These are phyloP conservation scores for Solanum medicagineum DNA, from an alignment of 257 asterid genomes.

Conservation along the genomic window DNA sequence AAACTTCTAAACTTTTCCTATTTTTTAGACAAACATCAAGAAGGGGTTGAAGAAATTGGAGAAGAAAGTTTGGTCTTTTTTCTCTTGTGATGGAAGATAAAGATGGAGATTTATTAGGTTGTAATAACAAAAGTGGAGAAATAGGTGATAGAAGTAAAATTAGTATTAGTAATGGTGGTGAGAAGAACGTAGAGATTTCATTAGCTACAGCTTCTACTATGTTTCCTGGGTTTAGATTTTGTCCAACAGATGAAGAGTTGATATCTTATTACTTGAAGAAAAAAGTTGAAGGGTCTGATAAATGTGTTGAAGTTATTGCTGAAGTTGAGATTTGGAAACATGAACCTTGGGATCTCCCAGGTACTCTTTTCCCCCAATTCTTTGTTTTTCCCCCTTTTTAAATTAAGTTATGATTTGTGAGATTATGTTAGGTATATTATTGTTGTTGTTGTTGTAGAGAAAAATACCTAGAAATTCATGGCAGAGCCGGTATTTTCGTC, in stretches of 20 bases:
- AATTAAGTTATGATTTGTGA: too few relatives aligned
- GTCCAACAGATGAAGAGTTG: slow-evolving; percentile 78
- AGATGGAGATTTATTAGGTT: neutral
- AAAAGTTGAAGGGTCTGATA: slow-evolving; percentile 44
- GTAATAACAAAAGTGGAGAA: neutral
- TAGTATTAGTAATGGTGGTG: neutral
- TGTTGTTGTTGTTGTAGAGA: too few relatives aligned
- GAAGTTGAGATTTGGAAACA: slow-evolving; percentile 69
- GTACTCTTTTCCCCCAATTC: neutral
- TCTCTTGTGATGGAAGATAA: neutral
- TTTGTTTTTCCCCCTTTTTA: neutral
- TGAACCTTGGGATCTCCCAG: slow-evolving; percentile 98
- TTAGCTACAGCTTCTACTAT: slow-evolving; percentile 47
- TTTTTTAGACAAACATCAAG: neutral
- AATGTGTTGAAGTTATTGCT: slow-evolving; percentile 49
- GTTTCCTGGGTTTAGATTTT: slow-evolving; percentile 83
- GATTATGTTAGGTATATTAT: too few relatives aligned
- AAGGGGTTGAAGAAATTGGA: neutral
- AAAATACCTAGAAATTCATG: too few relatives aligned
- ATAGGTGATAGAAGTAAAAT: neutral
- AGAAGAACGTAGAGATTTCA: slow-evolving; percentile 38
- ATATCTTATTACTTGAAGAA: slow-evolving; percentile 56
- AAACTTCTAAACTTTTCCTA: neutral
- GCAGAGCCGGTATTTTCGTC: too few relatives aligned
- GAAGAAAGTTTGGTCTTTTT: neutral